phyloP scores from a whole-genome alignment of 2,329 filamentous ascomycete genomes.

The Teratosphaeria pseudoeucalypti region DNA sequence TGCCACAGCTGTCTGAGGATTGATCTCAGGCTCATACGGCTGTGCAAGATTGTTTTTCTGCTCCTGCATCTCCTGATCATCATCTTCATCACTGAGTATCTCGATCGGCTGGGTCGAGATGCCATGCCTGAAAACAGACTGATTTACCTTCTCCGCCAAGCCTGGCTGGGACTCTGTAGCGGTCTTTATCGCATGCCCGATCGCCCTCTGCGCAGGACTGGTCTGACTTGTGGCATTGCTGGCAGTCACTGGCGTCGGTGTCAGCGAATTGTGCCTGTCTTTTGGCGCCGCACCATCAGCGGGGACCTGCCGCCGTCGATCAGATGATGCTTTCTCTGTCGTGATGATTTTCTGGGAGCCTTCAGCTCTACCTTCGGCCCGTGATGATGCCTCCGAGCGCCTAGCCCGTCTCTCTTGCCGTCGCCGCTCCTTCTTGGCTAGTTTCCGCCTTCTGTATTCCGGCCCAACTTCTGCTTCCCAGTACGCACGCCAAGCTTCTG shows the following conservation, averaged over 20 bases:
- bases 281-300: not conserved
- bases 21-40: no score
- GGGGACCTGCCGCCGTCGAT: not conserved
- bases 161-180: not conserved
- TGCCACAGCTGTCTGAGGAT: no score
- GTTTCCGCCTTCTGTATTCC: conserved; percentile 4
- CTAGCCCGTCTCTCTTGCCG: not conserved
- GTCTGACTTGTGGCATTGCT: not conserved
- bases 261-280: not conserved
- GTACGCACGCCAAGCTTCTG: conserved; percentile 17
- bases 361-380: not conserved
- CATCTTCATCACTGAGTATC: not conserved
- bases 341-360: not conserved
- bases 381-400: not conserved
- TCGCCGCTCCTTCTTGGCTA: not conserved
- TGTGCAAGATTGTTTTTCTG: not conserved
- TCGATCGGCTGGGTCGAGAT: not conserved
- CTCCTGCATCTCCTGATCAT: not conserved
- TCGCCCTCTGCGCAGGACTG: not conserved
- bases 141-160: not conserved
- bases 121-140: not conserved
- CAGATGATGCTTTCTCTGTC: not conserved
- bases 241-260: not conserved
- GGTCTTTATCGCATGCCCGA: not conserved
- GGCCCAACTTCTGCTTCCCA: conserved; percentile 19